Percentiles rank a stretch among this genome's conserved stretches.
Conservation (phyloP, 2,329 filamentous ascomycete genomes). For the Curvularia lunata region DNA sequence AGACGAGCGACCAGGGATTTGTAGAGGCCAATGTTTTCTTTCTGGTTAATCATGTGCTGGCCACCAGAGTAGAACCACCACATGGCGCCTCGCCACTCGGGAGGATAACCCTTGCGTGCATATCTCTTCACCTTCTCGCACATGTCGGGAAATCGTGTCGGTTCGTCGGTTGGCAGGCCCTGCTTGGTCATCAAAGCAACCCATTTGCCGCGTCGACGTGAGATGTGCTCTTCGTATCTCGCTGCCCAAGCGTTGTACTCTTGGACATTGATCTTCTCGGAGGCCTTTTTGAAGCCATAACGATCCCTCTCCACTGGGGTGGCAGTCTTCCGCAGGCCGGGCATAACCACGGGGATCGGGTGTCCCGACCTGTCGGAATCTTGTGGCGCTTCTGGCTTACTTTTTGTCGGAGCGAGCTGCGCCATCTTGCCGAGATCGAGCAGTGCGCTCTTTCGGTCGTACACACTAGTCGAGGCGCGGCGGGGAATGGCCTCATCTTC, state of each 20-base stretch:
- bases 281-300: conserved; percentile 91
- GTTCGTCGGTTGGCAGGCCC: conserved; percentile 72
- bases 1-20: conserved; percentile 70
- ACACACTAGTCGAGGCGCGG: conserved; percentile 45
- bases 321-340: conserved; percentile 26
- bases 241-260: conserved; percentile 84
- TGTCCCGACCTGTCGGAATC: conserved; percentile 1
- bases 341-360: conserved; percentile 11
- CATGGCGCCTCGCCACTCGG: conserved; percentile 90
- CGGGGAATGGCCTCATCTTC: conserved; percentile 45
- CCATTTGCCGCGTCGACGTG: conserved; percentile 82
- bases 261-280: conserved; percentile 75
- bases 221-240: conserved; percentile 76
- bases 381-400: conserved; percentile 11
- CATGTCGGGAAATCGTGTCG: conserved; percentile 78
- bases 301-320: conserved; percentile 67
- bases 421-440: conserved; percentile 34
- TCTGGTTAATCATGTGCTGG: conserved; percentile 75
- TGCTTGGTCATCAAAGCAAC: conserved; percentile 75
- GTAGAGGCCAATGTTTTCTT: conserved; percentile 72
- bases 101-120: conserved; percentile 89
- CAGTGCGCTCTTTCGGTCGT: conserved; percentile 42
- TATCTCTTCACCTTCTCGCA: conserved; percentile 87
- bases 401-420: conserved; percentile 16
- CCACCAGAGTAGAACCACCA: conserved; percentile 98